Conservation (phyloP, 2,329 filamentous ascomycete species). For the Monilinia vaccinii-corymbosi region DNA sequence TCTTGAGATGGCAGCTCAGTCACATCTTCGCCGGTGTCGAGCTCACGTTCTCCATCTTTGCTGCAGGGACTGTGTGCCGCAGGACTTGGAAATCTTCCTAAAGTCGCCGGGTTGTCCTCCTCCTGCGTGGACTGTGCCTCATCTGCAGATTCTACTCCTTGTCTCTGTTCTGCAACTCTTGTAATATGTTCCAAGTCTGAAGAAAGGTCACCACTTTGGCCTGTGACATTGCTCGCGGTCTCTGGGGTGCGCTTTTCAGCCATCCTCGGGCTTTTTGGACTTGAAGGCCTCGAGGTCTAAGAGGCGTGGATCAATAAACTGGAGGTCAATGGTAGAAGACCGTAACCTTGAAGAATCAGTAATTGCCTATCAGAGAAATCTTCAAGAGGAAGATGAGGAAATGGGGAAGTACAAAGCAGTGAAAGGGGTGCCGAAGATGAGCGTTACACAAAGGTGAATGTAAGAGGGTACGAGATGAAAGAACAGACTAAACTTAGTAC, state of each 20-base stretch:
- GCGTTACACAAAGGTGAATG: not conserved
- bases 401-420: not conserved
- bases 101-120: not conserved
- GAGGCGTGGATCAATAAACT: no score
- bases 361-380: not conserved
- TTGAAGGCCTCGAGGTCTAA: not conserved
- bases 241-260: not conserved
- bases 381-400: not conserved
- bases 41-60: fast-evolving
- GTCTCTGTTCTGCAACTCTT: no score
- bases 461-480: not conserved
- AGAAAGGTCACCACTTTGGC: not conserved
- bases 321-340: not conserved
- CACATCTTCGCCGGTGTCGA: not conserved
- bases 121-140: not conserved
- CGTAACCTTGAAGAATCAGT: not conserved
- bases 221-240: not conserved
- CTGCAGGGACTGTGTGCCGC: not conserved
- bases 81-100: no score
- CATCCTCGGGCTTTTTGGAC: not conserved
- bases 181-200: not conserved
- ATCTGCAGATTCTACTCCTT: not conserved
- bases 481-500: not conserved
- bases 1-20: not conserved
- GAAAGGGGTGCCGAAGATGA: not conserved